Evolutionary conservation across 2,329 filamentous ascomycete species (phyloP).

Genomic region (Neoscytalidium dimidiatum): DNA sequence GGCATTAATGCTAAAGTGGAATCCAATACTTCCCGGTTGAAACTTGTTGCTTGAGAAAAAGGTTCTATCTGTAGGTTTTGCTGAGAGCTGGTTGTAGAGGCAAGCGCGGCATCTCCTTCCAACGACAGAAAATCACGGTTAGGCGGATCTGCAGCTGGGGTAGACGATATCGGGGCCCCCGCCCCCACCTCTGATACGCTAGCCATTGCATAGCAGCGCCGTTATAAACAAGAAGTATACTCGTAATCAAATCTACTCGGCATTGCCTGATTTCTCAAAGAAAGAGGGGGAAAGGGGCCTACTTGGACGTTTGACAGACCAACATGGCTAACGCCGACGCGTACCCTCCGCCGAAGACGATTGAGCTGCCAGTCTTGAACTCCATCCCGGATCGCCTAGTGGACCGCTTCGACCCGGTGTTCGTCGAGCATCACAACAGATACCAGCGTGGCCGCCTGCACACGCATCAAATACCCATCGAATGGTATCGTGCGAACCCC

Average conservation of each 20-base stretch:
- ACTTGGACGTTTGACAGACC: background rate
- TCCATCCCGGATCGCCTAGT: slow-evolving; percentile 12
- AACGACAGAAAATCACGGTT: too few species aligned
- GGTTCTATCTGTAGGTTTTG: too few species aligned
- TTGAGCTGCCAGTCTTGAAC: slow-evolving; percentile 14
- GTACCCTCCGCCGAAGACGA: slow-evolving; percentile 1
- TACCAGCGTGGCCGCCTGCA: slow-evolving; percentile 16
- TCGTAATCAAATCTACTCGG: background rate
- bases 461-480: slow-evolving; percentile 13
- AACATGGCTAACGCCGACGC: slow-evolving; percentile 12
- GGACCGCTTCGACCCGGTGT: slow-evolving; percentile 12
- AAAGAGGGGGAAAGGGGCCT: background rate
- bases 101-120: too few species aligned
- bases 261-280: background rate
- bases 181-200: background rate
- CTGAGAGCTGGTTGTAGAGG: too few species aligned
- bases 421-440: slow-evolving; percentile 14
- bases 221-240: background rate
- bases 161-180: too few species aligned
- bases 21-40: too few species aligned
- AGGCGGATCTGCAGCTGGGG: too few species aligned
- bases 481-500: slow-evolving; percentile 16
- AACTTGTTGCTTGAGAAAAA: too few species aligned
- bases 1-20: too few species aligned
- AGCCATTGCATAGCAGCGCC: background rate